phyloP scores from a whole-genome alignment of 192 early-diverging fungal genomes.

The Rhizoclosmatium sp. region DNA sequence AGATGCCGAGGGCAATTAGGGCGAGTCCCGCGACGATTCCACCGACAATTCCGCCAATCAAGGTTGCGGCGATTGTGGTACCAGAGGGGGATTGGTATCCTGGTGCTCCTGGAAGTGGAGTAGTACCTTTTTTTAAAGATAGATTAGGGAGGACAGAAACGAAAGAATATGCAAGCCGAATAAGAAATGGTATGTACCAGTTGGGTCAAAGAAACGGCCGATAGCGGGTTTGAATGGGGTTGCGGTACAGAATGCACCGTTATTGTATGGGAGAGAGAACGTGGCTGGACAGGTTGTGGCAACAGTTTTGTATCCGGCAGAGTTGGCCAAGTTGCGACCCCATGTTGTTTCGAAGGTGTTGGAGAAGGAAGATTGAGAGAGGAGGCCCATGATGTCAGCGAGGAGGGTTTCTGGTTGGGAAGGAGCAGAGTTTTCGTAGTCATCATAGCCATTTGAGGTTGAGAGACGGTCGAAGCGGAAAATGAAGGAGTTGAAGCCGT shows the following conservation, averaged over 20 bases:
- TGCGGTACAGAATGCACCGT: slow-evolving; percentile 3
- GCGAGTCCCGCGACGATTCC: neutral
- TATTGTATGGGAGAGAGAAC: neutral
- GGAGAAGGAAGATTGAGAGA: neutral
- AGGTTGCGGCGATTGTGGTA: neutral
- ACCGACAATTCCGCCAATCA: slow-evolving; percentile 16
- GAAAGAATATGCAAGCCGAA: too few species aligned
- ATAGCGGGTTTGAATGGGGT: neutral
- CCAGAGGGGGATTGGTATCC: too few species aligned
- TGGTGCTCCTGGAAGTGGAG: too few species aligned
- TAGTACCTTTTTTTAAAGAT: too few species aligned
- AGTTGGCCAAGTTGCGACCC: slow-evolving; percentile 15
- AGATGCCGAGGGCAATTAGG: neutral
- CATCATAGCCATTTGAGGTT: neutral
- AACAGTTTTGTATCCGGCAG: neutral
- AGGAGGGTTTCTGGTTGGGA: slow-evolving; percentile 20
- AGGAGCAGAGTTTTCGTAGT: slow-evolving; percentile 13
- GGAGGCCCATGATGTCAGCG: neutral
- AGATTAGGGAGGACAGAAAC: too few species aligned
- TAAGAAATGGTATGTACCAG: neutral
- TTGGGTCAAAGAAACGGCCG: neutral
- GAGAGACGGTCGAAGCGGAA: slow-evolving; percentile 5
- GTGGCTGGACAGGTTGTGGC: neutral
- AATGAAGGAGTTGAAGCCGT: neutral
- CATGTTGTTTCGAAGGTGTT: neutral